Evolutionary conservation across 257 asterid species (phyloP).

Genomic region (Jaltomata sinuosa): DNA sequence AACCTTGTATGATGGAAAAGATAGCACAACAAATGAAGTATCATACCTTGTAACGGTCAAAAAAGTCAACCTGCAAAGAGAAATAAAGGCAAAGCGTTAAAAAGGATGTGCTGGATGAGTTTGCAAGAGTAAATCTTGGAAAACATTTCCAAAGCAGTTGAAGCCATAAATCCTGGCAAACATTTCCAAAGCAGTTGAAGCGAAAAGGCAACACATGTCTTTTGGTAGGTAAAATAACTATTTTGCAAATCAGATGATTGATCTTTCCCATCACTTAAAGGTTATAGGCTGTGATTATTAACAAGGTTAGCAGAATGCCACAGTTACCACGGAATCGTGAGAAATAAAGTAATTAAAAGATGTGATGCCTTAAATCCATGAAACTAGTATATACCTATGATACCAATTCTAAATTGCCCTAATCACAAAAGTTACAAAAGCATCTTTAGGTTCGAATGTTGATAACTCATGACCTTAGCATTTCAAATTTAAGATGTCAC

Average conservation of each 20-base stretch:
- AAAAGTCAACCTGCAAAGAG: conserved; percentile 76
- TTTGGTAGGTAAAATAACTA: neutral
- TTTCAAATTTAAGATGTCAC: neutral
- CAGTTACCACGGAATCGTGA: neutral
- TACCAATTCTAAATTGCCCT: neutral
- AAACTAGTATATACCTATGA: neutral
- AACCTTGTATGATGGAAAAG: neutral
- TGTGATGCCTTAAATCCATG: neutral
- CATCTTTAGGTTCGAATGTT: neutral
- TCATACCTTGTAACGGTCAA: conserved; percentile 82
- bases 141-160: neutral
- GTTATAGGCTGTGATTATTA: neutral
- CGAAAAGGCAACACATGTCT: neutral
- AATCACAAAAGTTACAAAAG: neutral
- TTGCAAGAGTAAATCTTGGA: neutral
- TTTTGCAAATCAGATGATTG: neutral
- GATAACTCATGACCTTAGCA: neutral
- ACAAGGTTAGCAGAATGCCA: neutral
- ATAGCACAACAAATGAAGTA: conserved; percentile 2
- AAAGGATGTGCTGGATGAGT: neutral
- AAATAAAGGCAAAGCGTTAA: conserved; percentile 12
- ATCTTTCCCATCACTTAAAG: neutral
- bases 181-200: neutral
- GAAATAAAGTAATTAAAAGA: neutral
- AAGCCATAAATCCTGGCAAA: neutral